Evolutionary conservation across 106 monocot species (phyloP).

Genomic region (Apostasia shenzhenica): DNA sequence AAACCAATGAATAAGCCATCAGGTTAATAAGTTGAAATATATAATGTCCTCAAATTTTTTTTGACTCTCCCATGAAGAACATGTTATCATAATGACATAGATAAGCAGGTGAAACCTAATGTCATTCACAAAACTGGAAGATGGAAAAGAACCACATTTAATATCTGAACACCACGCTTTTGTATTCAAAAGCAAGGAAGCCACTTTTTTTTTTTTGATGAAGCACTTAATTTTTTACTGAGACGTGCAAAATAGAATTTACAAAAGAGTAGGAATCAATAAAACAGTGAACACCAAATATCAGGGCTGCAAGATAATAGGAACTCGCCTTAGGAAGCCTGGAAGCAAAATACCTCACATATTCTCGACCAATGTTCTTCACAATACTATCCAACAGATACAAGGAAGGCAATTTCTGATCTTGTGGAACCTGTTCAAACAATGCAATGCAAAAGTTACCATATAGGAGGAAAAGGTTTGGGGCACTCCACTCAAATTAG

Average conservation of each 20-base stretch:
- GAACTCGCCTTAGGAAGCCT: conserved; percentile 65
- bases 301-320: not conserved
- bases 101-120: not conserved
- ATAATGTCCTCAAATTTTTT: too few relatives aligned
- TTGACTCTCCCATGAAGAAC: too few relatives aligned
- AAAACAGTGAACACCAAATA: not conserved
- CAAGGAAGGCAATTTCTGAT: conserved; percentile 83
- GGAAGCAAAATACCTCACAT: conserved; percentile 68
- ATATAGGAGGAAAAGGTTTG: not conserved
- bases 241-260: too few relatives aligned
- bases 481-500: not conserved
- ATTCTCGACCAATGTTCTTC: conserved; percentile 90
- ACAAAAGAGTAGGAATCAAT: too few relatives aligned
- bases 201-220: too few relatives aligned
- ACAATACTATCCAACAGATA: conserved; percentile 97
- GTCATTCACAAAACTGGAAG: not conserved
- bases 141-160: not conserved
- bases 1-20: too few relatives aligned
- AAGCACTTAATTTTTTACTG: not conserved
- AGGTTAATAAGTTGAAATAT: too few relatives aligned
- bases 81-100: not conserved
- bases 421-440: conserved; percentile 53
- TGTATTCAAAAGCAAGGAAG: not conserved
- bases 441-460: conserved; percentile 9
- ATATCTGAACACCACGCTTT: not conserved